Evolutionary conservation across 2,329 filamentous ascomycete genomes (phyloP).

Genomic region (Colletotrichum phormii): DNA sequence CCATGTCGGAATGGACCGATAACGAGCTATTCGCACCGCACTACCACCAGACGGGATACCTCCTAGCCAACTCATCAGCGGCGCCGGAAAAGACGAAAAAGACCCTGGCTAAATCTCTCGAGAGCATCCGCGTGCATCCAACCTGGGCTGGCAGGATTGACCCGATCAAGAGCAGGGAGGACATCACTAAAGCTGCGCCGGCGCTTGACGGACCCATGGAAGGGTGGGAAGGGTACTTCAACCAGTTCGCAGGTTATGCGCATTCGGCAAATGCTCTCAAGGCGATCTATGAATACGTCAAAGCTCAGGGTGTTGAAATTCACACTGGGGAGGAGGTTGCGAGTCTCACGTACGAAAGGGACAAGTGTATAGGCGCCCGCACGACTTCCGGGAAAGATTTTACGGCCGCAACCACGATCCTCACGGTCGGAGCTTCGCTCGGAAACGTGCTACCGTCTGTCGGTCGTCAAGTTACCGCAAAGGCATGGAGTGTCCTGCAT

Average conservation of each 20-base stretch:
- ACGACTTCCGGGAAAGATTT: slow-evolving; percentile 41
- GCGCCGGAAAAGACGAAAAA: slow-evolving; percentile 58
- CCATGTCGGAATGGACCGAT: slow-evolving; percentile 51
- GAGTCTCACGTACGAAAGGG: slow-evolving; percentile 52
- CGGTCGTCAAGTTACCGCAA: slow-evolving; percentile 62
- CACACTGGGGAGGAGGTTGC: slow-evolving; percentile 53
- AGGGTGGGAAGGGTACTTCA: slow-evolving; percentile 70
- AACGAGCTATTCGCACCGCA: slow-evolving; percentile 43
- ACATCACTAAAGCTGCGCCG: slow-evolving; percentile 55
- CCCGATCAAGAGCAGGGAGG: slow-evolving; percentile 47
- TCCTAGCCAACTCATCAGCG: slow-evolving; percentile 57
- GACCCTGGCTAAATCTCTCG: slow-evolving; percentile 53
- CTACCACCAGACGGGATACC: slow-evolving; percentile 48
- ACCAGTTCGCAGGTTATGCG: slow-evolving; percentile 67
- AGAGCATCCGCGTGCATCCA: slow-evolving; percentile 51
- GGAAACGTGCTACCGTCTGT: slow-evolving; percentile 59
- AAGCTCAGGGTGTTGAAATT: slow-evolving; percentile 46
- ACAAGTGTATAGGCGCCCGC: slow-evolving; percentile 41
- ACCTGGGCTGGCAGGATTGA: slow-evolving; percentile 53
- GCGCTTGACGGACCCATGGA: slow-evolving; percentile 59
- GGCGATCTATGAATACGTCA: slow-evolving; percentile 56
- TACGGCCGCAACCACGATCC: slow-evolving; percentile 50
- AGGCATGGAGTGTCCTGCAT: slow-evolving; percentile 70
- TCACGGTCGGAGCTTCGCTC: slow-evolving; percentile 63
- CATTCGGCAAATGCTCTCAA: slow-evolving; percentile 64